phyloP scores from a whole-genome alignment of 139 green algal species.

The Picochlorum sp. region DNA sequence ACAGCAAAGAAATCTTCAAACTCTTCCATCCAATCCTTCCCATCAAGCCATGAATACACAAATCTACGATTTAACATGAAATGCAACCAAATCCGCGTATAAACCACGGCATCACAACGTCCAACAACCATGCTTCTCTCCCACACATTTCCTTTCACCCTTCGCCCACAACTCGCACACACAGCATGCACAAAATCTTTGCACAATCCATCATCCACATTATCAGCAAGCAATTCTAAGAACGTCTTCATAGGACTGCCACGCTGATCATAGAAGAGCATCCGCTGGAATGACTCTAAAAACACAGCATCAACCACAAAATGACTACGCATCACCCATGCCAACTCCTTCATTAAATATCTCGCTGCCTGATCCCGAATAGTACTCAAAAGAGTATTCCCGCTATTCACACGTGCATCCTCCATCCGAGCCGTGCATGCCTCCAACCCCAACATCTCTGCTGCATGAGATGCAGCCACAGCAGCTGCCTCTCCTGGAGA shows the following conservation, averaged over 20 bases:
- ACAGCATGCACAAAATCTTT: constrained; percentile 4
- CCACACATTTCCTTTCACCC: constrained; percentile 2
- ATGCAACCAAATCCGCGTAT: constrained; percentile 14
- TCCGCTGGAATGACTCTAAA: constrained; percentile 12
- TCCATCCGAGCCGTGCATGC: no score
- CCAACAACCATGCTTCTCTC: background rate
- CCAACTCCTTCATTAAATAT: no score
- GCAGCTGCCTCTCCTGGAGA: constrained; percentile 4
- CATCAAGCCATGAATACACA: constrained; percentile 19
- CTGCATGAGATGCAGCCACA: constrained; percentile 6
- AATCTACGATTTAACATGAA: constrained; percentile 9
- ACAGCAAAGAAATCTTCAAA: constrained; percentile 31
- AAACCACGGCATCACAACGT: background rate
- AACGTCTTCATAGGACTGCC: constrained; percentile 1
- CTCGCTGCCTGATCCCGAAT: no score
- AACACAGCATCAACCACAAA: constrained; percentile 8
- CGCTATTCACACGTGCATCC: no score
- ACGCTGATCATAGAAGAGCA: constrained; percentile 5
- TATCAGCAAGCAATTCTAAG: constrained; percentile 21
- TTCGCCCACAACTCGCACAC: background rate
- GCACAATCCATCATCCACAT: constrained; percentile 22
- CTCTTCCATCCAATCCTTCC: constrained; percentile 16
- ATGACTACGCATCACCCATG: no score
- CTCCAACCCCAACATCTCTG: background rate
- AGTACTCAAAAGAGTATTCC: no score